Evolutionary conservation across 495 filamentous ascomycete species (phyloP), one percentile per base, ranked within the genome.

Genomic region (Neurospora sp.): DNA sequence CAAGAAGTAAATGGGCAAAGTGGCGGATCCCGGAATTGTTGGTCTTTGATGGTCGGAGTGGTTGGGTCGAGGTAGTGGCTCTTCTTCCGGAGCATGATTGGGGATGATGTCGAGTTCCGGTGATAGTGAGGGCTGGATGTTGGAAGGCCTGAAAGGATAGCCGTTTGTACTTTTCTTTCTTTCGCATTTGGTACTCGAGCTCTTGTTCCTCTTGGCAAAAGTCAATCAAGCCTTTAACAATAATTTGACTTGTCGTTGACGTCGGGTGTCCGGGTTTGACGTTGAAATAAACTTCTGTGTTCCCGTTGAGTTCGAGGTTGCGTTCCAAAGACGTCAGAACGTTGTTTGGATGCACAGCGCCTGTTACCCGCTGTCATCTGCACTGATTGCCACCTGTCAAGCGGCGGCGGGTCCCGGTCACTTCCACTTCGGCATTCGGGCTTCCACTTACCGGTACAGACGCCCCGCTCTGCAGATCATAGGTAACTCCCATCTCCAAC

Each of bases 201-300:
- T 31, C 27, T 70, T 37, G 42, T 68, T 41, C 71, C 35, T 75
- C 39, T 68, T 72, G 20, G 77, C 74, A 78, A 73, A 77, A 80
- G 78, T 75, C 78, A 80, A 78, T 78, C 78, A 80, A 80, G 77
- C 78, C 74, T 74, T 75, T 72, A 71, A 44, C 71, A 37, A 77
- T 44, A 73, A 6, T 40, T 38, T 70, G 45, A 27, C 35, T 3
- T 9, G 20, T 39, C n/a, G 22, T 61, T 31, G 53, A 31, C 53
- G 53, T 31, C 47, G 10, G 20, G 47, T 59, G 47, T 59, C 22
- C 27, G 27, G 27, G 4, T 9, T 61, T 53, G 27, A 61, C 53
- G 27, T 35, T 35, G 27, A 27, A 65, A 18, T 35, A 65, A 18
- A 65, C 27, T 65, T 18, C 14, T 8, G 27, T 65, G 53, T 65